Evolutionary conservation across 441 rosid species (phyloP).

Genomic region (Manihot esculenta): DNA sequence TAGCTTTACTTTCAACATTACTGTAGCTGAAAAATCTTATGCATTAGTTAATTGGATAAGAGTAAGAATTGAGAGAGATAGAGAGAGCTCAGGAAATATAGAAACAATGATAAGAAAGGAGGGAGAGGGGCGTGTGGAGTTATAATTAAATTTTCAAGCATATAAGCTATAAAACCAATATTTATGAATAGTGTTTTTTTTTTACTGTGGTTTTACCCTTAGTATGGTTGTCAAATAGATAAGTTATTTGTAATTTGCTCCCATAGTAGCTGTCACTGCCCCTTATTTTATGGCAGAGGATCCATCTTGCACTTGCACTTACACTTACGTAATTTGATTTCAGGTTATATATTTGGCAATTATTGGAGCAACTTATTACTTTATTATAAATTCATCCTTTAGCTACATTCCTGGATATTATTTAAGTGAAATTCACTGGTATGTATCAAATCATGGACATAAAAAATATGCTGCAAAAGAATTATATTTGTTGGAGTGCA

Average conservation of each 20-base stretch:
- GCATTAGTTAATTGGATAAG: not conserved
- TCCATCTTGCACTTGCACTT: not conserved
- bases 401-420: constrained; percentile 83
- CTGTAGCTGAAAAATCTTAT: not conserved
- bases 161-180: not conserved
- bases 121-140: not conserved
- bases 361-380: constrained; percentile 64
- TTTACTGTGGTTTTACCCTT: too few species aligned
- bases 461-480: not conserved
- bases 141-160: not conserved
- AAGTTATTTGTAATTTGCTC: too few species aligned
- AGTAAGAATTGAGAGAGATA: not conserved
- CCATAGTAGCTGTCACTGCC: not conserved
- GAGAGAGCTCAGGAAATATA: not conserved
- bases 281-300: not conserved
- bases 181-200: too few species aligned
- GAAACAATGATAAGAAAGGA: not conserved
- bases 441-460: constrained; percentile 13
- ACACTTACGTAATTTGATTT: constrained; percentile 25
- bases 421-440: constrained; percentile 78
- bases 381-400: constrained; percentile 55
- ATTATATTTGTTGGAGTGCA: not conserved
- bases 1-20: not conserved
- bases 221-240: too few species aligned
- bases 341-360: constrained; percentile 79